Conservation (phyloP, 805 yeast genomes). For the Saccharomycopsis fermentans region DNA sequence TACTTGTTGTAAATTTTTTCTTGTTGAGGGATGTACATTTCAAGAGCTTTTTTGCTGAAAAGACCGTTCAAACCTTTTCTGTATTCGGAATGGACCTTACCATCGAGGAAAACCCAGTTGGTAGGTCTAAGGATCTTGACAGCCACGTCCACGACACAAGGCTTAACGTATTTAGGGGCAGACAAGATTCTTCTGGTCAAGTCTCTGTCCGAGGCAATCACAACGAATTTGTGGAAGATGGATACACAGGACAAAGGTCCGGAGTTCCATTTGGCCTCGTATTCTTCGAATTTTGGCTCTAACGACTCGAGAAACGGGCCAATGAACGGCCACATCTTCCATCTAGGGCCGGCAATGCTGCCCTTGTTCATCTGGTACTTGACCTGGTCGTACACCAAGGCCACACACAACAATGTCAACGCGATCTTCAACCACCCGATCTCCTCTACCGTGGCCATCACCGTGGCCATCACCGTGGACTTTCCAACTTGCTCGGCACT, state of each 20-base stretch:
- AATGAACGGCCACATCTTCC: conserved; percentile 86
- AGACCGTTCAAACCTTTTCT: conserved; percentile 84
- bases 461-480: neutral
- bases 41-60: conserved; percentile 76
- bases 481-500: neutral
- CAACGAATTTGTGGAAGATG: conserved; percentile 95
- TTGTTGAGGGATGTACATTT: conserved; percentile 72
- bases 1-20: conserved; percentile 80
- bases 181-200: conserved; percentile 78
- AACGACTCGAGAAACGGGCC: conserved; percentile 93
- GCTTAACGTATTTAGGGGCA: conserved; percentile 83
- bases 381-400: conserved; percentile 63
- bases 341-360: conserved; percentile 78
- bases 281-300: conserved; percentile 93
- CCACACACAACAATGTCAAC: conserved; percentile 36
- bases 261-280: conserved; percentile 85
- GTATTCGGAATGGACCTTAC: conserved; percentile 90
- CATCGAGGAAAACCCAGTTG: conserved; percentile 97
- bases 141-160: conserved; percentile 98
- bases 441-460: neutral
- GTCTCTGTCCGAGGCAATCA: conserved; percentile 83
- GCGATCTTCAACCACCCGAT: conserved; percentile 41
- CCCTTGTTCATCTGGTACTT: conserved; percentile 76
- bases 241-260: conserved; percentile 96
- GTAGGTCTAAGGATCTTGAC: conserved; percentile 86